A percentile compares a stretch with the other conserved stretches of the same genome.
phyloP scores from a whole-genome alignment of 2,329 filamentous ascomycete genomes.

The Bipolaris gigantea region DNA sequence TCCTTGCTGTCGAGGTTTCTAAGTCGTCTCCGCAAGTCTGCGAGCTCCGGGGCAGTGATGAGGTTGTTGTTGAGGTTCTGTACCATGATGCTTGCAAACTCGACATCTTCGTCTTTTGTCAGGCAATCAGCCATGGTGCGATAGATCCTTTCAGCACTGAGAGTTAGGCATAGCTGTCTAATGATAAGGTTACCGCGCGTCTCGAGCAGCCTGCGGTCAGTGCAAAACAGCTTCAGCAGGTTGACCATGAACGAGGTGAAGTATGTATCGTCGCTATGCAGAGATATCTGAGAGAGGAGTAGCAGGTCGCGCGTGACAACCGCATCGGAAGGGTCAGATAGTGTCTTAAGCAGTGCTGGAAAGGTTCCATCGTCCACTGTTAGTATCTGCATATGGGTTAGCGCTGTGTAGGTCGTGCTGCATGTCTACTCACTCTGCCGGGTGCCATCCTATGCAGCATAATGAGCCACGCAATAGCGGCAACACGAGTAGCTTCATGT shows the following conservation, averaged over 20 bases:
- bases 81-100: constrained; percentile 99
- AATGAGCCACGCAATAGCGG: constrained; percentile 92
- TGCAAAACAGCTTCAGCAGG: constrained; percentile 90
- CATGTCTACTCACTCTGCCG: constrained; percentile 64
- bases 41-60: constrained; percentile 92
- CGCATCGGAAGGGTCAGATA: constrained; percentile 92
- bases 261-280: constrained; percentile 95
- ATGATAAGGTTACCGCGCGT: constrained; percentile 95
- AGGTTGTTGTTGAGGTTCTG: constrained; percentile 99
- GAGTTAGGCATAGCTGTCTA: constrained; percentile 85
- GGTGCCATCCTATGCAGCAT: constrained; percentile 97
- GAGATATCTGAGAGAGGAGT: constrained; percentile 91
- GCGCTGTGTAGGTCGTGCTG: background rate
- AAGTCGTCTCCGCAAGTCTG: constrained; percentile 85
- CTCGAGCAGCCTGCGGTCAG: constrained; percentile 86
- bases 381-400: constrained; percentile 52
- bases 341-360: constrained; percentile 89
- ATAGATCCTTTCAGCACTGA: constrained; percentile 94
- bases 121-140: constrained; percentile 94
- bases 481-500: constrained; percentile 92
- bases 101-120: constrained; percentile 95
- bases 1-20: constrained; percentile 93
- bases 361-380: constrained; percentile 98
- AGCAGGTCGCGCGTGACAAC: constrained; percentile 95
- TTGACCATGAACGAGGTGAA: constrained; percentile 99